Base-by-base conservation (phyloP, 2,329 filamentous ascomycete species). In the Fusarium pininemorale region DNA sequence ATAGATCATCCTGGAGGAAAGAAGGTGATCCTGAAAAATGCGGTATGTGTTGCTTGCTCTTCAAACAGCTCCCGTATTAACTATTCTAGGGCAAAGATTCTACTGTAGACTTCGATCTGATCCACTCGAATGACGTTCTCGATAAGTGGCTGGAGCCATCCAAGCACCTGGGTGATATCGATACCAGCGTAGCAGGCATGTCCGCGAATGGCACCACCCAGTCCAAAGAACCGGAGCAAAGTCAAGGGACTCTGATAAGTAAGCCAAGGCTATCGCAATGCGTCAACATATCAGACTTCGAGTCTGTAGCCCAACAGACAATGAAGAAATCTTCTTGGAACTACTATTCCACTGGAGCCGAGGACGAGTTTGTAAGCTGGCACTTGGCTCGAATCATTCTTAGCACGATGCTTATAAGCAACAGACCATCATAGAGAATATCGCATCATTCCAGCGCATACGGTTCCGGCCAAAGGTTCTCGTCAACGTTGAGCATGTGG, bases 21-120 rank as follows among this genome's bases (percentile, higher is more conserved):
- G 16, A 72, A 55, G 32, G 70, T 72, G 37, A 72, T 72, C 37
- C n/a, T 72, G 32, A 68, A 58, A 42, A 72, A 72, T 53, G 69
- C 69, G 13, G 63, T 63, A 32, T 5, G 57, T 22, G 0, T 14
- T 10, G 12, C 9, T 6, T n/a, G 1, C 6, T 5, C 15, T 9
- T 2, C 8, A n/a, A 22, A 12, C 5, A 13, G 9, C 2, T 4
- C 6, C 3, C 16, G 3, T 24, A 22, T 12, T 7, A 30, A 42
- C 5, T 55, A 12, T 44, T 1, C 11, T 8, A 72, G 69, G 69
- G 69, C 22, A 72, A 51, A 53, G 64, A 73, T 13, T 72, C 69
- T 3, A 72, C 69, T 3, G 28, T 24, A 11, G 48, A 63, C 15
- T 72, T 72, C 12, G 55, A 72, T n/a, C 48, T 69, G 5, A 55